Percentiles rank a stretch among this genome's conserved stretches.
phyloP scores from a whole-genome alignment of 257 asterid genomes.

The Jacaranda copaia region DNA sequence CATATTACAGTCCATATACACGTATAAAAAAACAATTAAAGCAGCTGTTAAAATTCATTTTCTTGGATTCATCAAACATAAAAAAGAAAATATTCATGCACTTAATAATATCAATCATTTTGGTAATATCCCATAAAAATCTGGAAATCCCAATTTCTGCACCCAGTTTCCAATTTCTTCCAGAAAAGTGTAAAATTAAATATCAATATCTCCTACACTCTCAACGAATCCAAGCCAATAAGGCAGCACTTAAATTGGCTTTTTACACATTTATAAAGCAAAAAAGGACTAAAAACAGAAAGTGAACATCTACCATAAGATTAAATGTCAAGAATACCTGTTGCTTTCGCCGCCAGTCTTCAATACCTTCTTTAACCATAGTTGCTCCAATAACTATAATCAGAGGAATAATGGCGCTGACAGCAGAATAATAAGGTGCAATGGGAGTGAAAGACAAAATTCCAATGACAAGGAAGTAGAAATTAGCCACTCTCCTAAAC shows the following conservation, averaged over 20 bases:
- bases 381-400: conserved; percentile 66
- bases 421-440: conserved; percentile 66
- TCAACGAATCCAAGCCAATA: conserved; percentile 20
- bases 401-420: conserved; percentile 65
- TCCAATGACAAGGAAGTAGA: conserved; percentile 67
- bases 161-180: conserved; percentile 17
- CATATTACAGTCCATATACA: background rate
- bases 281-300: background rate
- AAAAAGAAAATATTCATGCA: conserved; percentile 25
- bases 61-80: conserved; percentile 1
- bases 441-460: conserved; percentile 65
- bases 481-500: conserved; percentile 82
- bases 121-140: conserved; percentile 25
- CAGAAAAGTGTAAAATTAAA: conserved; percentile 8
- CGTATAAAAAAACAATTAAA: background rate
- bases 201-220: conserved; percentile 15
- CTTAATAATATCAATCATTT: background rate
- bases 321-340: conserved; percentile 52
- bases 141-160: conserved; percentile 29
- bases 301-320: background rate
- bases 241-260: background rate
- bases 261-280: conserved; percentile 10
- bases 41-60: conserved; percentile 16
- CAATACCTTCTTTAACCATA: conserved; percentile 74
- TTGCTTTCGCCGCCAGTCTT: conserved; percentile 69